phyloP scores from a whole-genome alignment of 140 eudicot species.

The Erigeron philadelphicus region DNA sequence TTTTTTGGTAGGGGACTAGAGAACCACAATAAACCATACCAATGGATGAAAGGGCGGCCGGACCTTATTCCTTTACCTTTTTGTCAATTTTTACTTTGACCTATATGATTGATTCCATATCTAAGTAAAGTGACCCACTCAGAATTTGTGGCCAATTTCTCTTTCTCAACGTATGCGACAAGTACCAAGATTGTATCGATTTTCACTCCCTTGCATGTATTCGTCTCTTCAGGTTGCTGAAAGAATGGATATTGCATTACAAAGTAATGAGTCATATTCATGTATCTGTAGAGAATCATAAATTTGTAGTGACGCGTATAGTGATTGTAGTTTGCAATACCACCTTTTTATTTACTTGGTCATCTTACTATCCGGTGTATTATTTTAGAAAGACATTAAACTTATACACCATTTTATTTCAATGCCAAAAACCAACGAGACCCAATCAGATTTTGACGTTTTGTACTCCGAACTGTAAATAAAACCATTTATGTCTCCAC shows the following conservation, averaged over 20 bases:
- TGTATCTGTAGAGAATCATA: no score
- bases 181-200: neutral
- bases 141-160: constrained; percentile 2
- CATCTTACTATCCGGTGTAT: no score
- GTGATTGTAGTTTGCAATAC: no score
- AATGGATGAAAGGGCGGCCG: constrained; percentile 7
- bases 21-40: neutral
- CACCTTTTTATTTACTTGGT: no score
- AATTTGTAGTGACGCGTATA: no score
- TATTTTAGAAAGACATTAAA: no score
- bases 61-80: constrained; percentile 3
- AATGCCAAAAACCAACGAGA: no score
- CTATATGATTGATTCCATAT: neutral
- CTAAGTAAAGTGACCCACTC: neutral
- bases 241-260: neutral
- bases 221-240: neutral
- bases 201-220: neutral
- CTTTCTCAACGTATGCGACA: constrained; percentile 1
- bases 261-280: no score
- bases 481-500: no score
- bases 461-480: no score
- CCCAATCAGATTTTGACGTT: no score
- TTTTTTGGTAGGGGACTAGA: neutral
- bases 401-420: no score
- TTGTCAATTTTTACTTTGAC: neutral